phyloP scores from a whole-genome alignment of 805 yeast genomes.

The Ogataea chonburiensis region DNA sequence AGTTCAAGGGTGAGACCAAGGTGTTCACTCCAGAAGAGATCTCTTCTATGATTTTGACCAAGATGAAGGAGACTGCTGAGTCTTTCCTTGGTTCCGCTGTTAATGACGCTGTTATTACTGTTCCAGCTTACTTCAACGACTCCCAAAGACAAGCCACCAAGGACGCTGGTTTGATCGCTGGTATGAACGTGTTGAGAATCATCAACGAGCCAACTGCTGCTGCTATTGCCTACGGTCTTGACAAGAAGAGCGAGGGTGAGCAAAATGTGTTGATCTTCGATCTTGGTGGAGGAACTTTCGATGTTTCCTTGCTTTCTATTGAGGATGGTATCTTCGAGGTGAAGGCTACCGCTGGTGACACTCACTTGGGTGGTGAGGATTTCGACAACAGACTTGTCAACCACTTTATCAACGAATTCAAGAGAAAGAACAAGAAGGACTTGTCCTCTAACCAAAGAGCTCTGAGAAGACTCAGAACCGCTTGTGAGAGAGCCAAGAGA shows the following conservation, averaged over 20 bases:
- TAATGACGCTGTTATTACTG: constrained; percentile 74
- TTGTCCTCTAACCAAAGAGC: constrained; percentile 91
- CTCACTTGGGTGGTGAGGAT: constrained; percentile 99
- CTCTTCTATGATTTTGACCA: constrained; percentile 73
- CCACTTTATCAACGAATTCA: constrained; percentile 90
- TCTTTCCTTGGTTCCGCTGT: constrained; percentile 70
- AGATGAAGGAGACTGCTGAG: constrained; percentile 82
- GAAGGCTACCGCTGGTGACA: constrained; percentile 98
- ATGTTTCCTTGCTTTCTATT: constrained; percentile 88
- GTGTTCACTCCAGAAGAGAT: constrained; percentile 73
- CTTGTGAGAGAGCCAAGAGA: constrained; percentile 99
- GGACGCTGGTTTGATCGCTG: constrained; percentile 80
- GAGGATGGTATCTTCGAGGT: constrained; percentile 97
- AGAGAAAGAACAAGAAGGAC: constrained; percentile 89
- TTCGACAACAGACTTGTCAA: constrained; percentile 94
- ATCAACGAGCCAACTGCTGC: constrained; percentile 92
- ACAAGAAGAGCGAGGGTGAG: constrained; percentile 67
- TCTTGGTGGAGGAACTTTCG: constrained; percentile 99
- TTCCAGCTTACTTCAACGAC: constrained; percentile 79
- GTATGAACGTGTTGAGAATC: constrained; percentile 74
- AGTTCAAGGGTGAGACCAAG: constrained; percentile 66
- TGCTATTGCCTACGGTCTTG: constrained; percentile 98
- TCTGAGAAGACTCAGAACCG: constrained; percentile 96
- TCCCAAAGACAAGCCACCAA: constrained; percentile 81
- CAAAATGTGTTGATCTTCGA: constrained; percentile 90